A percentile compares a stretch with the other conserved stretches of the same genome.
Evolutionary conservation across 129 eudicot genomes (phyloP).

Genomic region (Flaveria brownii): DNA sequence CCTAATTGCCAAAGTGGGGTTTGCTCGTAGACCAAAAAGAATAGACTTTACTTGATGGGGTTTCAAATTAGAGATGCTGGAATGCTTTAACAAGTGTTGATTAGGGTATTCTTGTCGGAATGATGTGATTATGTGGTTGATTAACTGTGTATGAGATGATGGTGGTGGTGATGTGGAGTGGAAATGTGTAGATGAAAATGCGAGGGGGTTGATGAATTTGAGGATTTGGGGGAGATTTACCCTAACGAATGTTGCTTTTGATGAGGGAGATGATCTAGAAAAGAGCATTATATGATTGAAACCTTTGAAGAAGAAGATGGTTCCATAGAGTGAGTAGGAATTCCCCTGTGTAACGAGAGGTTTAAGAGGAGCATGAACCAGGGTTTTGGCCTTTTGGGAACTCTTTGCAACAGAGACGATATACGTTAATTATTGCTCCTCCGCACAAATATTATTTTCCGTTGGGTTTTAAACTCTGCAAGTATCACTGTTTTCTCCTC

Average conservation of each 20-base stretch:
- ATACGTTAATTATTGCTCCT: not conserved
- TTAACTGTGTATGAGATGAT: conserved; percentile 20
- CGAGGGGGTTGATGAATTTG: conserved; percentile 19
- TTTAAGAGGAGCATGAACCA: conserved; percentile 10
- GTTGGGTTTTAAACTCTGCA: too few species aligned
- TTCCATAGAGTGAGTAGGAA: conserved; percentile 25
- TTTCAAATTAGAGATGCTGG: conserved; percentile 30
- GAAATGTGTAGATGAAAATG: conserved; percentile 19
- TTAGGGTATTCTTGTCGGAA: conserved; percentile 41
- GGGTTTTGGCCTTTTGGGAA: conserved; percentile 18
- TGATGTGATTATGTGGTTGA: conserved; percentile 40
- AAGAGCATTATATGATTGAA: conserved; percentile 32
- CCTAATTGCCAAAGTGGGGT: conserved; percentile 57
- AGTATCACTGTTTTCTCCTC: too few species aligned
- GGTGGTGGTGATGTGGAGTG: conserved; percentile 39
- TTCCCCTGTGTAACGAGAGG: not conserved
- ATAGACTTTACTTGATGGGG: conserved; percentile 42
- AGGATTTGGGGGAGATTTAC: conserved; percentile 33
- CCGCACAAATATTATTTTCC: not conserved
- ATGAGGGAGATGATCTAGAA: conserved; percentile 5
- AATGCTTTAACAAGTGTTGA: conserved; percentile 39
- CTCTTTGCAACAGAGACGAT: not conserved
- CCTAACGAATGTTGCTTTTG: conserved; percentile 31
- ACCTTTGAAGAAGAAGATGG: conserved; percentile 20
- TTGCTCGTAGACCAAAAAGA: conserved; percentile 50